A percentile compares a stretch with the other conserved stretches of the same genome.
These are phyloP conservation scores for Hortiboletus flavorubellus DNA, from an alignment of 768 basidiomycete species.

Conservation along the genomic window DNA sequence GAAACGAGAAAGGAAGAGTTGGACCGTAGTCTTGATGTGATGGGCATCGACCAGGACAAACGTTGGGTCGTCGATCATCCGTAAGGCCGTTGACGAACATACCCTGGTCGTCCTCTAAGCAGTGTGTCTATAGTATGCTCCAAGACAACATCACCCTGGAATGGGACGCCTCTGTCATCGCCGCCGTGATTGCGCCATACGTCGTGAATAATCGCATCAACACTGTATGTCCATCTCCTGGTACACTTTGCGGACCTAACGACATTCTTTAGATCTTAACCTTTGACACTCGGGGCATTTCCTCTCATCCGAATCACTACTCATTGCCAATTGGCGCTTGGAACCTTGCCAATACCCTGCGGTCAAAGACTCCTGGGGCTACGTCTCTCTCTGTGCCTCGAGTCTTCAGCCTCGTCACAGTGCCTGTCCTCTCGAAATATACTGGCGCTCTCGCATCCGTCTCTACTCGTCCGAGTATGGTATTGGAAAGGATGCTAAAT, in stretches of 20 bases:
- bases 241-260: not conserved
- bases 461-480: conserved; percentile 46
- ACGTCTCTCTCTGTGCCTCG: conserved; percentile 31
- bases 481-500: conserved; percentile 4
- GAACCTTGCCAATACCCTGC: conserved; percentile 37
- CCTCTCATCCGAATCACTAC: conserved; percentile 84
- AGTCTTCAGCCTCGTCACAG: conserved; percentile 61
- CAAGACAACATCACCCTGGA: conserved; percentile 67
- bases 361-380: conserved; percentile 28
- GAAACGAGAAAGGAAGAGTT: conserved; percentile 56
- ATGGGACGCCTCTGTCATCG: conserved; percentile 65
- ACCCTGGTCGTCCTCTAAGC: conserved; percentile 7
- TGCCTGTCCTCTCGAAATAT: conserved; percentile 59
- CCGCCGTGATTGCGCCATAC: conserved; percentile 55
- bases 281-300: conserved; percentile 75
- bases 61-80: conserved; percentile 66
- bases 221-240: conserved; percentile 43
- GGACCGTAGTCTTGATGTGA: conserved; percentile 54
- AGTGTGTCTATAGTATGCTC: conserved; percentile 45
- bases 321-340: conserved; percentile 60
- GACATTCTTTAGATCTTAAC: conserved; percentile 64
- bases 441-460: conserved; percentile 50
- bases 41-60: conserved; percentile 56
- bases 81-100: conserved; percentile 43
- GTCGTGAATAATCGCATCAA: conserved; percentile 57